Percentiles rank a stretch among this genome's conserved stretches.
These are phyloP conservation scores for Penicillium sp. DNA, from an alignment of 2,329 filamentous ascomycete genomes.

Conservation along the genomic window DNA sequence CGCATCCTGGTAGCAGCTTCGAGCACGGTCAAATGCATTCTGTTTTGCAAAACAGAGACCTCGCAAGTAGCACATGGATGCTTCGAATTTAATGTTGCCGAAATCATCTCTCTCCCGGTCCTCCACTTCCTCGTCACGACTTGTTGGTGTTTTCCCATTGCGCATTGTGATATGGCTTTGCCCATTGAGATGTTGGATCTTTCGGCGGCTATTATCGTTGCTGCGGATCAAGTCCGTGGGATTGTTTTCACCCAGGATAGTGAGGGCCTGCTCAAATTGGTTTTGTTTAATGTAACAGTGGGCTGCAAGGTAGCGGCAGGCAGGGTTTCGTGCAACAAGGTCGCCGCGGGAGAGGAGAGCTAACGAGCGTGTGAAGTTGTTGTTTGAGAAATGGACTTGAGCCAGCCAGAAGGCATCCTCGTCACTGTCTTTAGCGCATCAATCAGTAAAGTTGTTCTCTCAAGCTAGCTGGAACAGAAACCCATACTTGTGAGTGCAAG, in stretches of 20 bases:
- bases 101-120: constrained; percentile 62
- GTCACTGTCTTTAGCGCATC: constrained; percentile 68
- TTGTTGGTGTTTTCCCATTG: constrained; percentile 47
- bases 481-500: constrained; percentile 80
- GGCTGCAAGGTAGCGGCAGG: constrained; percentile 88
- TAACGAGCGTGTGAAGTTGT: constrained; percentile 90
- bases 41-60: constrained; percentile 95
- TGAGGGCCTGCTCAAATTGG: constrained; percentile 84
- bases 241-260: constrained; percentile 85
- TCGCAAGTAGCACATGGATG: constrained; percentile 93
- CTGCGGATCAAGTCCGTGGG: constrained; percentile 82
- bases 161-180: constrained; percentile 52
- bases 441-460: constrained; percentile 6
- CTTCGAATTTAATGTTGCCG: constrained; percentile 81
- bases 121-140: constrained; percentile 59
- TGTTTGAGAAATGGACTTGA: constrained; percentile 95
- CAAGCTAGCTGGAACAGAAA: background rate
- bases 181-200: constrained; percentile 67
- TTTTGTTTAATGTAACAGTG: constrained; percentile 93
- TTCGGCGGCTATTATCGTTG: constrained; percentile 66
- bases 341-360: constrained; percentile 82
- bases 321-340: constrained; percentile 75
- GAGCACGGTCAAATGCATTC: constrained; percentile 94
- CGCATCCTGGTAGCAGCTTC: constrained; percentile 97
- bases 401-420: constrained; percentile 96